These are phyloP conservation scores for Protea cynaroides DNA, from an alignment of 164 flowering plant species.

Conservation along the genomic window DNA sequence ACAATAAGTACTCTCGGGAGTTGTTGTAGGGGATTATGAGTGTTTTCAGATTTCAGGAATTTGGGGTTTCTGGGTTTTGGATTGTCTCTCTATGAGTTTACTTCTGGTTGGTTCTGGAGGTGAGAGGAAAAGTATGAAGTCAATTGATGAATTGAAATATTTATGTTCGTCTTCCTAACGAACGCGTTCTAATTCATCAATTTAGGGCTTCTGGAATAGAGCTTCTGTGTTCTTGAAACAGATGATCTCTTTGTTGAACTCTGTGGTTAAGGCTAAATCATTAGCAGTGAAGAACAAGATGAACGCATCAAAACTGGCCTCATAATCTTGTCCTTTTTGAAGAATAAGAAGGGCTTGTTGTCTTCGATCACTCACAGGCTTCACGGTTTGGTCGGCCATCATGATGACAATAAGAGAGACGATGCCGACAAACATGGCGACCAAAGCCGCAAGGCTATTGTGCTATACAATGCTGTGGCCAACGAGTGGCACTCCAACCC, in stretches of 20 bases:
- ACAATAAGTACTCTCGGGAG: neutral
- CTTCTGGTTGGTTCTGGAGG: neutral
- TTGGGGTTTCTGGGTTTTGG: neutral
- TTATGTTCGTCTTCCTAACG: neutral
- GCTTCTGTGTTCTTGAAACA: conserved; percentile 44
- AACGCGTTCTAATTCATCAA: neutral
- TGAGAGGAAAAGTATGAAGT: neutral
- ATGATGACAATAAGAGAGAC: neutral
- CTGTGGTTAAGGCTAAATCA: conserved; percentile 42
- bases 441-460: conserved; percentile 25
- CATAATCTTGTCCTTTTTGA: conserved; percentile 39
- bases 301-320: conserved; percentile 41
- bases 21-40: conserved; percentile 1
- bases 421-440: neutral
- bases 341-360: conserved; percentile 41
- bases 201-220: conserved; percentile 24
- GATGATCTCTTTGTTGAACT: conserved; percentile 26
- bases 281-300: conserved; percentile 43
- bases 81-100: neutral
- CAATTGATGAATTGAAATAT: neutral
- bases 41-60: neutral
- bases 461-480: conserved; percentile 18
- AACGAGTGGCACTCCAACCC: conserved; percentile 5
- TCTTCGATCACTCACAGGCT: conserved; percentile 48
- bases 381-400: conserved; percentile 31